A percentile compares a stretch with the other conserved stretches of the same genome.
These are phyloP conservation scores for Inga oerstediana DNA, from an alignment of 306 rosid species.

Conservation along the genomic window DNA sequence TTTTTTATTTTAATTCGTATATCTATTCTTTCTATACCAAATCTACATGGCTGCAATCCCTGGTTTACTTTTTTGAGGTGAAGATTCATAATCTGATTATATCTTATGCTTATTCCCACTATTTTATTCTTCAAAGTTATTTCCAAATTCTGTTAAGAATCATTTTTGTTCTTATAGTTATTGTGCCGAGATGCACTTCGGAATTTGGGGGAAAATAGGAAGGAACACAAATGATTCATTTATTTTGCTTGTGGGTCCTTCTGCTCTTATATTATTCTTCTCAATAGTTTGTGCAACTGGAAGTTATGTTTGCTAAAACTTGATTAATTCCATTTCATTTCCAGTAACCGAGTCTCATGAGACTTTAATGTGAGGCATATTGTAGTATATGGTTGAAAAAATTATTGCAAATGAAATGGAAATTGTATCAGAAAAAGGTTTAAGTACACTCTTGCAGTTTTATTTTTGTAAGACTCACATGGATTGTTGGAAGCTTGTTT, in stretches of 20 bases:
- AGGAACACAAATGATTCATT: background rate
- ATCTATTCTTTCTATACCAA: constrained; percentile 18
- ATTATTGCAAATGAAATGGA: no score
- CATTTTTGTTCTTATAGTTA: background rate
- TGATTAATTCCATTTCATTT: background rate
- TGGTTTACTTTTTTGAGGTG: background rate
- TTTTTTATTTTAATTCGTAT: constrained; percentile 6
- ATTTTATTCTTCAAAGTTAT: background rate
- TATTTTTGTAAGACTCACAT: background rate
- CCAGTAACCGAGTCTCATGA: background rate
- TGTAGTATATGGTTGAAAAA: background rate
- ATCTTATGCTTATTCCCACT: background rate
- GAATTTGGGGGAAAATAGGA: background rate
- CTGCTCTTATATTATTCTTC: constrained; percentile 6
- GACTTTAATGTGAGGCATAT: background rate
- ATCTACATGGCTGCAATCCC: background rate
- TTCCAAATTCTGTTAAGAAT: background rate
- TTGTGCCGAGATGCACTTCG: background rate
- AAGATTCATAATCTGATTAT: background rate
- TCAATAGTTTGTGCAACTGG: background rate
- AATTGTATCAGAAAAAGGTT: background rate
- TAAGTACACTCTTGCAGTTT: background rate
- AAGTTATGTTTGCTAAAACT: background rate
- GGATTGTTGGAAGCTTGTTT: constrained; percentile 19
- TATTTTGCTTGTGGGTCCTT: background rate